A percentile compares a stretch with the other conserved stretches of the same genome.
phyloP scores from a whole-genome alignment of 2,329 filamentous ascomycete species.

The Apiospora rasikravindrae region DNA sequence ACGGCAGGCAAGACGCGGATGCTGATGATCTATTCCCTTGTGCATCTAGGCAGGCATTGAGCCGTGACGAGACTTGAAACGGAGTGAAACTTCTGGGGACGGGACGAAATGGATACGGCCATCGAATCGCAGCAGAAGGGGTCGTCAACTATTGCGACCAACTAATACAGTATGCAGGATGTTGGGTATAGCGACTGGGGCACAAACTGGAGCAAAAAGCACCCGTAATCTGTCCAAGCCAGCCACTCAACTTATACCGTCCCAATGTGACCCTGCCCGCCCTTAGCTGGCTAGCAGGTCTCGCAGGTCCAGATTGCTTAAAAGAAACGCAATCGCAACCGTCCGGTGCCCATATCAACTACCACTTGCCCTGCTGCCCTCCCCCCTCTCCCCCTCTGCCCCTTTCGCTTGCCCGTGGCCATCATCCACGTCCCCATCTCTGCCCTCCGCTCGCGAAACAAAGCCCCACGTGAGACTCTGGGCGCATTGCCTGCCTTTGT shows the following conservation, averaged over 20 bases:
- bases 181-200: not conserved
- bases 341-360: not conserved
- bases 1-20: not conserved
- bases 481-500: not conserved
- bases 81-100: slow-evolving; percentile 15
- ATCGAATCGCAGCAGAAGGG: not conserved
- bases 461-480: not conserved
- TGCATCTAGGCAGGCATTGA: not conserved
- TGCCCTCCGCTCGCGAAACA: slow-evolving; percentile 2
- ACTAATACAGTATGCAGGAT: not conserved
- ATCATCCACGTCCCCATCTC: not conserved
- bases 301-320: not conserved
- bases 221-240: not conserved
- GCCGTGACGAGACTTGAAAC: slow-evolving; percentile 3
- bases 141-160: not conserved
- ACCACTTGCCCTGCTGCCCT: not conserved
- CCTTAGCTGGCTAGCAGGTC: not conserved
- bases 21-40: not conserved
- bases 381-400: not conserved
- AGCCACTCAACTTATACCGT: slow-evolving; percentile 17
- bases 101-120: not conserved
- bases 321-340: not conserved
- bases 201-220: not conserved
- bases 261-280: not conserved
- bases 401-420: not conserved